These are phyloP conservation scores for Teunomyces gatunensis DNA, from an alignment of 805 yeast genomes.

Conservation along the genomic window DNA sequence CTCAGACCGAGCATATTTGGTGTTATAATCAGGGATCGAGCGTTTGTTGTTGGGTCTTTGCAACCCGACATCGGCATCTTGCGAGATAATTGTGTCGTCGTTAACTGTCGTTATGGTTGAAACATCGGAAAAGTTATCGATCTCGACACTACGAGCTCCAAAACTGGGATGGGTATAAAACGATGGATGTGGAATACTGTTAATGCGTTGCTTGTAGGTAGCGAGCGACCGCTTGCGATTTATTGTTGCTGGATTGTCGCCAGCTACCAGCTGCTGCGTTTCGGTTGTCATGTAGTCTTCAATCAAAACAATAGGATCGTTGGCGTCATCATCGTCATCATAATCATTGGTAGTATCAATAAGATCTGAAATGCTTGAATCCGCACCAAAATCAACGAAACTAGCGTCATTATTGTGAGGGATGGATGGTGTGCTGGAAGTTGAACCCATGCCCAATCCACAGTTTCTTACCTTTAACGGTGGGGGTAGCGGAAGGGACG, in stretches of 20 bases:
- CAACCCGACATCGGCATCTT: not conserved
- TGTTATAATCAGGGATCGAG: not conserved
- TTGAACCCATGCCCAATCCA: not conserved
- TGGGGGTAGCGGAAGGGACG: conserved; percentile 54
- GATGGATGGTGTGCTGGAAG: conserved; percentile 4
- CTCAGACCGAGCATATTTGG: conserved; percentile 12
- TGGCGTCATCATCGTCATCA: conserved; percentile 20
- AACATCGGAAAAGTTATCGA: conserved; percentile 7
- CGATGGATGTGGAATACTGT: not conserved
- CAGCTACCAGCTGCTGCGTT: not conserved
- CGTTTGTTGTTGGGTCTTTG: not conserved
- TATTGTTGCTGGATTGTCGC: not conserved
- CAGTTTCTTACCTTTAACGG: conserved; percentile 29
- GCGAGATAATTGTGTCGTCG: conserved; percentile 6
- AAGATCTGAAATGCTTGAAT: not conserved
- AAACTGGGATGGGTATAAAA: not conserved
- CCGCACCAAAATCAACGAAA: not conserved
- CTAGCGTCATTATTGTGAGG: not conserved
- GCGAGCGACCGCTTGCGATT: conserved; percentile 36
- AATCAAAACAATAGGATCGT: conserved; percentile 47
- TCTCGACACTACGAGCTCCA: conserved; percentile 2
- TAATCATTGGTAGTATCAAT: conserved; percentile 13
- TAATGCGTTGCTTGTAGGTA: conserved; percentile 28
- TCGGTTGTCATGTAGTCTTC: conserved; percentile 52
- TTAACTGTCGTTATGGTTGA: conserved; percentile 8